Evolutionary conservation across 306 rosid species (phyloP).

Genomic region (Cucumis sativus): Cucumber_9930_V3 NC_026657.2:11426001-11426500

Average conservation of each 20-base stretch:
- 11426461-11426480: slow-evolving; percentile 85
- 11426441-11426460: slow-evolving; percentile 94
- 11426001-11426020: slow-evolving; percentile 76
- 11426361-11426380: slow-evolving; percentile 79
- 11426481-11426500: slow-evolving; percentile 93
- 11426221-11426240: slow-evolving; percentile 86
- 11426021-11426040: slow-evolving; percentile 81
- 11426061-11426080: slow-evolving; percentile 77
- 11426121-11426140: slow-evolving; percentile 91
- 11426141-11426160: slow-evolving; percentile 76
- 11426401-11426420: slow-evolving; percentile 86
- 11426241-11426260: slow-evolving; percentile 82
- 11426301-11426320: slow-evolving; percentile 96
- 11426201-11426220: slow-evolving; percentile 81
- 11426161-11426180: slow-evolving; percentile 88
- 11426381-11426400: slow-evolving; percentile 96
- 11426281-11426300: slow-evolving; percentile 89
- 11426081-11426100: slow-evolving; percentile 94
- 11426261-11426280: slow-evolving; percentile 69
- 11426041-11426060: slow-evolving; percentile 81
- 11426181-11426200: slow-evolving; percentile 94
- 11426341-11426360: slow-evolving; percentile 51
- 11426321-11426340: slow-evolving; percentile 85
- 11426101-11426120: slow-evolving; percentile 95
- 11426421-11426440: slow-evolving; percentile 81